Conservation (phyloP, 148 eudicot species). For the Linanthus parryae region DNA sequence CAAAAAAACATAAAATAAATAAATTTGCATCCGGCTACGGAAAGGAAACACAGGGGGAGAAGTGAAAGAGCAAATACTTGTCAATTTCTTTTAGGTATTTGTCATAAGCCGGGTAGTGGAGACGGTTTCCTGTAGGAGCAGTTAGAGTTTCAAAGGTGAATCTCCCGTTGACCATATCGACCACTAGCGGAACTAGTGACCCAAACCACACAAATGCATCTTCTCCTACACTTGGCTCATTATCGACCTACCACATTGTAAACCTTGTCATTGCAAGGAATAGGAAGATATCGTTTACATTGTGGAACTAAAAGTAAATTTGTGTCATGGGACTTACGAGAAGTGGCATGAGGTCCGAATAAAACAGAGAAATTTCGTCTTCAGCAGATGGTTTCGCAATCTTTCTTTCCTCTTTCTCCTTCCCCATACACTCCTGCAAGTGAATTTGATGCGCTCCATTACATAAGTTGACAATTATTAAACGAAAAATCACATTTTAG, state of each 20-base stretch:
- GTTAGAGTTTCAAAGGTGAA: constrained; percentile 84
- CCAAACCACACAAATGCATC: constrained; percentile 86
- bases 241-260: constrained; percentile 59
- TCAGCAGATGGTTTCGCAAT: constrained; percentile 22
- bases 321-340: constrained; percentile 43
- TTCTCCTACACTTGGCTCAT: constrained; percentile 54
- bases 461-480: no score
- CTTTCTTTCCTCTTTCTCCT: constrained; percentile 70
- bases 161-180: constrained; percentile 70
- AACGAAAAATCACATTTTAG: no score
- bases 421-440: constrained; percentile 61
- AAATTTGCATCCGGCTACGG: background rate
- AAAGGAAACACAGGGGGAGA: background rate
- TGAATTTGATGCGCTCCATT: background rate
- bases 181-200: constrained; percentile 59
- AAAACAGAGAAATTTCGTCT: constrained; percentile 80
- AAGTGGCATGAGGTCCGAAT: constrained; percentile 88
- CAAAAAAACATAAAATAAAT: background rate
- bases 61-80: constrained; percentile 31
- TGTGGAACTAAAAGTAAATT: background rate
- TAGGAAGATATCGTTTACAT: background rate
- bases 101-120: constrained; percentile 83
- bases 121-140: constrained; percentile 53
- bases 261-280: background rate
- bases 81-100: constrained; percentile 69